A percentile compares a stretch with the other conserved stretches of the same genome.
Evolutionary conservation across 139 green algal species (phyloP).

Genomic region (Deuterostichococcus epilithicus): DNA sequence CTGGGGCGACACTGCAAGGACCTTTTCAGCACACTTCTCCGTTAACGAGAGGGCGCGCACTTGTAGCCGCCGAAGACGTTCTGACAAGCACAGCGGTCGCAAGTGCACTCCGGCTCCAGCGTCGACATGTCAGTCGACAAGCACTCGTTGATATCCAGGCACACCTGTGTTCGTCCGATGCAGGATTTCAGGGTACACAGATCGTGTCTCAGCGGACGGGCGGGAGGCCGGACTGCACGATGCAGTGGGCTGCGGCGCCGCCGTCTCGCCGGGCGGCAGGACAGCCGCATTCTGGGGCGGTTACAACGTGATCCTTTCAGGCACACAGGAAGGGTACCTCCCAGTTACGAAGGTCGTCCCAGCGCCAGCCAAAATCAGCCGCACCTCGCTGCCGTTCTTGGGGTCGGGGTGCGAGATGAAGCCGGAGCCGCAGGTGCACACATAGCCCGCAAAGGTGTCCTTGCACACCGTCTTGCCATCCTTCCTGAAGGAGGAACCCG

Average conservation of each 20-base stretch:
- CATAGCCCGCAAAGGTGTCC: conserved; percentile 74
- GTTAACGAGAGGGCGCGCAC: conserved; percentile 25
- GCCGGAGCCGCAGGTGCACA: conserved; percentile 72
- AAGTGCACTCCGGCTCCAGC: conserved; percentile 55
- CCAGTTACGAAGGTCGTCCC: too few species aligned
- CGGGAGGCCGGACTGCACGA: too few species aligned
- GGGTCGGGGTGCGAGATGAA: conserved; percentile 33
- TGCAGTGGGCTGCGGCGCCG: too few species aligned
- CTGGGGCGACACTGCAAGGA: too few species aligned
- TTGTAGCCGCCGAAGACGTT: conserved; percentile 68
- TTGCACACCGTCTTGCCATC: conserved; percentile 62
- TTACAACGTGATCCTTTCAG: not conserved
- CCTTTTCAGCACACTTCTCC: too few species aligned
- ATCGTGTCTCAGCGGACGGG: too few species aligned
- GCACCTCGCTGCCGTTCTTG: conserved; percentile 28
- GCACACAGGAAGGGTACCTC: too few species aligned
- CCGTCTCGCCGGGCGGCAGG: too few species aligned
- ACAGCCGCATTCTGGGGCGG: too few species aligned
- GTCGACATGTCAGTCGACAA: conserved; percentile 23
- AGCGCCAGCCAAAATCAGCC: not conserved
- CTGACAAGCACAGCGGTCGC: conserved; percentile 71
- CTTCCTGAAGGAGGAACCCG: conserved; percentile 12
- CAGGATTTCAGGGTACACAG: too few species aligned
- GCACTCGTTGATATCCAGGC: conserved; percentile 80
- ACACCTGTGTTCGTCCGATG: conserved; percentile 28